Evolutionary conservation across 495 filamentous ascomycete species (phyloP), one percentile per base, ranked within the genome.

Genomic region (Apiosordaria backusii): DNA sequence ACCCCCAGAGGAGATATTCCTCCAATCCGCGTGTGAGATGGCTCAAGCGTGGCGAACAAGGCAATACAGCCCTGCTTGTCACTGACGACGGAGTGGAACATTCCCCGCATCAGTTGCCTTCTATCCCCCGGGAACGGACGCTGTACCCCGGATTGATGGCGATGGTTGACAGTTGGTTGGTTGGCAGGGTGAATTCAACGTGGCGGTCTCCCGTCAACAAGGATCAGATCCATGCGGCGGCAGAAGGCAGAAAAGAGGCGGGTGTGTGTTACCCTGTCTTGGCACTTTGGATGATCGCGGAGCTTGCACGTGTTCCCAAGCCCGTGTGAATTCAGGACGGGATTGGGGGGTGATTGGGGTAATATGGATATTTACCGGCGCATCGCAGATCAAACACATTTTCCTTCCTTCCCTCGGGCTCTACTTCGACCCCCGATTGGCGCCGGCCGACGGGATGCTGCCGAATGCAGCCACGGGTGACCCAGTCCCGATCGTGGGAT

Each of bases 341-440:
- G 61, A 62, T 55, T 69, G 68, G 67, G 53, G 62, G 59, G 63
- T 65, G 68, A 68, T 67, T 72, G 67, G 65, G 66, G 65, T 70
- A 75, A 76, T 76, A 74, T 75, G 74, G 72, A 16, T 76, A 77
- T 76, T 76, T 74, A 24, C 54, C 59, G 35, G 40, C 52, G 63
- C 70, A 67, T 65, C 45, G 73, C 45, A 57, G 68, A 70, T 71
- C 68, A 71, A 64, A 68, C 65, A 61, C 40, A 26, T 2, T 18
- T 21, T 50, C 26, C 15, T 65, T 22, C n/a, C 16, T 29, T 18
- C 26, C 18, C 19, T 63, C 68, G 68, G 67, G 40, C 6, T 61
- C 68, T 65, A 67, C 16, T 70, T 66, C 4, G 16, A 3, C 24
- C 25, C 10, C 73, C 70, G 71, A 72, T 70, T 75, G 62, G 68